phyloP scores from a whole-genome alignment of 768 basidiomycete genomes.

The Termitomyces heimii region DNA sequence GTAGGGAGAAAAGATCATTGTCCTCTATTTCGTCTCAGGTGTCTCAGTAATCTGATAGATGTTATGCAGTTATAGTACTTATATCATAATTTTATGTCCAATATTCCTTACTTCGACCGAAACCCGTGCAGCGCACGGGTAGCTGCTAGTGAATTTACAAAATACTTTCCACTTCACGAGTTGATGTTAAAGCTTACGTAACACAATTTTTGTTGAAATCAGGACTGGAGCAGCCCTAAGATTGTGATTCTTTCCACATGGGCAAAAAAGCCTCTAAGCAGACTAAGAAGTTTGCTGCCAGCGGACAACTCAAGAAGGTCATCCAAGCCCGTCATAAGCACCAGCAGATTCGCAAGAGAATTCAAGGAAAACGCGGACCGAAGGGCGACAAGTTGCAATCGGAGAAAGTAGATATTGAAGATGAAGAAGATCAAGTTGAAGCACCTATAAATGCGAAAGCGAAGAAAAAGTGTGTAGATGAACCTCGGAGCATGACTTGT shows the following conservation, averaged over 20 bases:
- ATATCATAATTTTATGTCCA: too few relatives aligned
- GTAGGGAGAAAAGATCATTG: too few relatives aligned
- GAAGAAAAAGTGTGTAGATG: constrained; percentile 9
- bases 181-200: constrained; percentile 7
- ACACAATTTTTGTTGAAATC: constrained; percentile 7
- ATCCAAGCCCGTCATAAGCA: constrained; percentile 82
- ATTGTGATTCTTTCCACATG: constrained; percentile 22
- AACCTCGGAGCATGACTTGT: background rate
- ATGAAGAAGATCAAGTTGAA: constrained; percentile 27
- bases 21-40: too few relatives aligned
- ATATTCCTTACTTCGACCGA: too few relatives aligned
- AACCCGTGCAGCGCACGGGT: too few relatives aligned
- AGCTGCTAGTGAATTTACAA: too few relatives aligned
- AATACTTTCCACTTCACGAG: too few relatives aligned
- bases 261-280: constrained; percentile 68
- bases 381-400: constrained; percentile 28
- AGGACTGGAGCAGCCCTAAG: too few relatives aligned
- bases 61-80: too few relatives aligned
- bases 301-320: constrained; percentile 82
- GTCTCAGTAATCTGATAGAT: too few relatives aligned
- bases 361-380: constrained; percentile 50
- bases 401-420: constrained; percentile 26
- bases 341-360: constrained; percentile 69
- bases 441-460: constrained; percentile 8
- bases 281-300: constrained; percentile 82